Percentiles rank a stretch among this genome's conserved stretches.
Evolutionary conservation across 441 rosid species (phyloP).

Genomic region (Cnidoscolus chayamansa): DNA sequence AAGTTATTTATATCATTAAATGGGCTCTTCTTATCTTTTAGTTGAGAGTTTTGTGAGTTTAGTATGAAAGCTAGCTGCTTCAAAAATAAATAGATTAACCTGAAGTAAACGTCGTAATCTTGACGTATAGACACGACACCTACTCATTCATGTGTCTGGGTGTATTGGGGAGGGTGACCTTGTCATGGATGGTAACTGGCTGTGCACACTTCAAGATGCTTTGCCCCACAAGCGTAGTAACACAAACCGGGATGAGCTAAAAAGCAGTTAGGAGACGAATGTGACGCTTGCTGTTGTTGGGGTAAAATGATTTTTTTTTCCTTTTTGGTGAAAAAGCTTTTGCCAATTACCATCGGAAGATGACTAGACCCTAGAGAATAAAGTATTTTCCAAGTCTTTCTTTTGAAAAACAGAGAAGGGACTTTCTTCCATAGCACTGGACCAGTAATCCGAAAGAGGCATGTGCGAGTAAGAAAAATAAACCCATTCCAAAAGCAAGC

Average conservation of each 20-base stretch:
- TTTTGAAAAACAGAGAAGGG: background rate
- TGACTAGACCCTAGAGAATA: background rate
- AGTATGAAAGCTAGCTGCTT: too few relatives aligned
- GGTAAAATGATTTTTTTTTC: background rate
- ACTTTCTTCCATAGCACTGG: background rate
- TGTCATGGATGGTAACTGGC: background rate
- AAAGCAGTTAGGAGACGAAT: background rate
- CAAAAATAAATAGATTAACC: too few relatives aligned
- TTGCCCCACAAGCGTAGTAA: background rate
- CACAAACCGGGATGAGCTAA: background rate
- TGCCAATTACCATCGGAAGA: background rate
- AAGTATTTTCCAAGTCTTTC: conserved; percentile 26
- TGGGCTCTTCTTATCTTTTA: too few relatives aligned
- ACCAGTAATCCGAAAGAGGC: background rate
- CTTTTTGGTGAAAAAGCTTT: background rate
- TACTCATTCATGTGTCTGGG: background rate
- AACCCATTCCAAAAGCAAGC: conserved; percentile 10
- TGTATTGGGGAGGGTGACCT: background rate
- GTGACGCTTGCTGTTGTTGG: background rate
- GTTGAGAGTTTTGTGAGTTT: too few relatives aligned
- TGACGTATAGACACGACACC: too few relatives aligned
- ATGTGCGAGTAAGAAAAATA: background rate
- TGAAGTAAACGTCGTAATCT: too few relatives aligned
- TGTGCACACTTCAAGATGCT: conserved; percentile 14
- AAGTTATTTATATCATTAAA: too few relatives aligned